These are phyloP conservation scores for Lathyrus aphaca DNA, from an alignment of 306 rosid genomes.

Conservation along the genomic window DNA sequence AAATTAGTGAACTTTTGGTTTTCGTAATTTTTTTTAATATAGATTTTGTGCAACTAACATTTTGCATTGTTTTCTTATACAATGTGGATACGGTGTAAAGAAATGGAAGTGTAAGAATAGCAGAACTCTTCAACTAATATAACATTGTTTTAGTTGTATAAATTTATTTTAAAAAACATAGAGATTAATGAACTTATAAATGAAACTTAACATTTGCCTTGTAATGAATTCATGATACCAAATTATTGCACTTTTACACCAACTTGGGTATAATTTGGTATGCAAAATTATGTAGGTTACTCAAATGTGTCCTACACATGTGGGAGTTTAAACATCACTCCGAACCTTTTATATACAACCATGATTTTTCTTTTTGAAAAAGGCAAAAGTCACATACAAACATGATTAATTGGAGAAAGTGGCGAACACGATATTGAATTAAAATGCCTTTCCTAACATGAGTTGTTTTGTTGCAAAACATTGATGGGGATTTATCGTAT, in stretches of 20 bases:
- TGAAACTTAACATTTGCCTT: not conserved
- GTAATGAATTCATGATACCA: constrained; percentile 12
- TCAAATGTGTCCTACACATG: constrained; percentile 1
- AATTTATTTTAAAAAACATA: too few relatives aligned
- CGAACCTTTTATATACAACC: not conserved
- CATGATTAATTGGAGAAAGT: not conserved
- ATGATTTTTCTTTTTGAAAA: not conserved
- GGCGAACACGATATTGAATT: not conserved
- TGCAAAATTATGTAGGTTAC: constrained; percentile 15
- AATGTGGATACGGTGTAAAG: too few relatives aligned
- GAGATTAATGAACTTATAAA: too few relatives aligned
- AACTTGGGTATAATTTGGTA: not conserved
- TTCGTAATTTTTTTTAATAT: too few relatives aligned
- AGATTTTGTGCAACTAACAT: too few relatives aligned
- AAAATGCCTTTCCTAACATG: not conserved
- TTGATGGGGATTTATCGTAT: not conserved
- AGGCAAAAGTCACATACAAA: not conserved
- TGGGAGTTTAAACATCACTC: not conserved
- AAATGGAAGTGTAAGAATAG: too few relatives aligned
- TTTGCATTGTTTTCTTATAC: too few relatives aligned
- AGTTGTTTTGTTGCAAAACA: constrained; percentile 10
- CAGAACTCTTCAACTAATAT: too few relatives aligned
- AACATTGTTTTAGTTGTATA: too few relatives aligned
- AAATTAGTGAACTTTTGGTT: too few relatives aligned
- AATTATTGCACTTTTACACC: constrained; percentile 6